Evolutionary conservation across 495 filamentous ascomycete species (phyloP).

Genomic region (Neurospora hispaniola): DNA sequence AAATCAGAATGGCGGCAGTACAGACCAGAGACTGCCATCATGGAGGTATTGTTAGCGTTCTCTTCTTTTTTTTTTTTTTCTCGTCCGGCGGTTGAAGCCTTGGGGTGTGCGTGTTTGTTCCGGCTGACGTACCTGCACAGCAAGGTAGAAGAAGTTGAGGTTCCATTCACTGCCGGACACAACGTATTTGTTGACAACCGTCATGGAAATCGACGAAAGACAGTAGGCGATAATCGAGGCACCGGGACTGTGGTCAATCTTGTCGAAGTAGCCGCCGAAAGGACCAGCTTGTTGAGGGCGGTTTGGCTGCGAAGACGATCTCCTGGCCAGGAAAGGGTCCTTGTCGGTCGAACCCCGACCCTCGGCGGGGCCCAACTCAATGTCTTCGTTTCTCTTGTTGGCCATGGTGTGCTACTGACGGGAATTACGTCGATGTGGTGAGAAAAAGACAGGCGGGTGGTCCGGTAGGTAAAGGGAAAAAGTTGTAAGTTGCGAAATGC

Average conservation of each 20-base stretch:
- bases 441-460: not conserved
- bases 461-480: constrained; percentile 1
- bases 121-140: constrained; percentile 60
- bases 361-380: constrained; percentile 53
- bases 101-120: not conserved
- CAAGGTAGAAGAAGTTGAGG: constrained; percentile 90
- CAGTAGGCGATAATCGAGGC: constrained; percentile 87
- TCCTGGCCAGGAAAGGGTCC: constrained; percentile 41
- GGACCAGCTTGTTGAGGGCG: constrained; percentile 32
- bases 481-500: constrained; percentile 1
- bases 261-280: constrained; percentile 28
- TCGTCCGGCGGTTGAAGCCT: not conserved
- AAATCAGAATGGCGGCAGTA: constrained; percentile 73
- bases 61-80: not conserved
- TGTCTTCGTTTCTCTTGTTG: constrained; percentile 82
- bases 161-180: constrained; percentile 87
- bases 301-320: constrained; percentile 26
- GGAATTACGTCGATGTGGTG: constrained; percentile 15
- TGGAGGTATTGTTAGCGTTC: constrained; percentile 12
- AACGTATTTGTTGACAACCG: constrained; percentile 97
- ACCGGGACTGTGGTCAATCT: constrained; percentile 59
- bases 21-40: constrained; percentile 71
- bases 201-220: constrained; percentile 93
- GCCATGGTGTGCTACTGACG: constrained; percentile 25
- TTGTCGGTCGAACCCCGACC: constrained; percentile 39